Evolutionary conservation across 73 alveolate species (phyloP).

Genomic region (Durusdinium trenchii): DNA sequence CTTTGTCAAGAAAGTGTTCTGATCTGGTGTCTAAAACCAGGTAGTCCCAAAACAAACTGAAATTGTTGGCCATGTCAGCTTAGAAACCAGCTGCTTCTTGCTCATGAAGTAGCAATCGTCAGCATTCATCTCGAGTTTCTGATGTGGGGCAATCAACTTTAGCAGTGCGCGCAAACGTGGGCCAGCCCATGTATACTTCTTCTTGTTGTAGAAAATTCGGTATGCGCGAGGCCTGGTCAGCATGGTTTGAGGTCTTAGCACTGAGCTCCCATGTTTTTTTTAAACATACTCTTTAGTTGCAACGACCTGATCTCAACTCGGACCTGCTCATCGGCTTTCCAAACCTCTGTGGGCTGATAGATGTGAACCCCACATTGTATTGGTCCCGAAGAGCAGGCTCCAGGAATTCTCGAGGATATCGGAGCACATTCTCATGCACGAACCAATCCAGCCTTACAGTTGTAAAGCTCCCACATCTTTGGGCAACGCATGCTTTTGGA

Average conservation of each 20-base stretch:
- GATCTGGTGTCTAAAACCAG: background rate
- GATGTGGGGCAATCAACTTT: slow-evolving; percentile 19
- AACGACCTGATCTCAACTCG: background rate
- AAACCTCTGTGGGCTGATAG: slow-evolving; percentile 1
- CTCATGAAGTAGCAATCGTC: slow-evolving; percentile 25
- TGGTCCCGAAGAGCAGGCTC: no score
- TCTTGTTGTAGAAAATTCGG: background rate
- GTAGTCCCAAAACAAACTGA: background rate
- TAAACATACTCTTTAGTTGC: background rate
- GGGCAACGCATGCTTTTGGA: no score
- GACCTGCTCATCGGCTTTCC: slow-evolving; percentile 47
- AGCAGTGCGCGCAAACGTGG: background rate
- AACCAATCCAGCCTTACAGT: no score
- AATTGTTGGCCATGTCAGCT: background rate
- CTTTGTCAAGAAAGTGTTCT: no score
- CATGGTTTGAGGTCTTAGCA: background rate
- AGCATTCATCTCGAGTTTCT: background rate
- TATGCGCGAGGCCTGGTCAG: background rate
- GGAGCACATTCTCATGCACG: background rate
- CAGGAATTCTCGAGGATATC: background rate
- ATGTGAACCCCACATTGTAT: background rate
- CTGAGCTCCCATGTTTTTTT: background rate
- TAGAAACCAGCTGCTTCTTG: background rate
- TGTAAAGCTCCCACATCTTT: no score
- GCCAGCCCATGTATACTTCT: slow-evolving; percentile 1